Evolutionary conservation across 1,284 basidiomycete species (phyloP).

Genomic region (Athelia sp.): DNA sequence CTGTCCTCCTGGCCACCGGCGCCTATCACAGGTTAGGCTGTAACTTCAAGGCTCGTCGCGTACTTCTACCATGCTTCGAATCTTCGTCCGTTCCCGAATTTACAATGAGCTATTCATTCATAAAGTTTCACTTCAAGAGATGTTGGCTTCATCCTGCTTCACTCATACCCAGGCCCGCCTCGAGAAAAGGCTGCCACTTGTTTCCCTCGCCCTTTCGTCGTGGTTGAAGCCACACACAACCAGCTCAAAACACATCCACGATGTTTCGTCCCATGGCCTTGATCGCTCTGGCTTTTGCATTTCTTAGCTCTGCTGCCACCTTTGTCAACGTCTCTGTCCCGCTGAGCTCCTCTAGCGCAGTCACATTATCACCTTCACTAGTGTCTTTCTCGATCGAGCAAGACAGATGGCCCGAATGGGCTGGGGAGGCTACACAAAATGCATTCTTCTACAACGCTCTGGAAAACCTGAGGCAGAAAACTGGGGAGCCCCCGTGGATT

Average conservation of each 20-base stretch:
- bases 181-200: not conserved
- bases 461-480: conserved; percentile 47
- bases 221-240: not conserved
- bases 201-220: not conserved
- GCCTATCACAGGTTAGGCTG: too few relatives aligned
- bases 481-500: conserved; percentile 51
- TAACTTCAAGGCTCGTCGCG: too few relatives aligned
- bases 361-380: conserved; percentile 36
- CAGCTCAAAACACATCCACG: not conserved
- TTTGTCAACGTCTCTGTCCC: conserved; percentile 8
- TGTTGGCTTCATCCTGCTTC: too few relatives aligned
- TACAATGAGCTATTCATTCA: too few relatives aligned
- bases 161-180: too few relatives aligned
- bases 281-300: not conserved
- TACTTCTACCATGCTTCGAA: not conserved
- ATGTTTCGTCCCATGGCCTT: not conserved
- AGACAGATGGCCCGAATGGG: conserved; percentile 64
- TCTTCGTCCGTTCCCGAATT: too few relatives aligned
- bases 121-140: too few relatives aligned
- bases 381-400: conserved; percentile 67
- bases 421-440: conserved; percentile 43
- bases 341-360: conserved; percentile 17
- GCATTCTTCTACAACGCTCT: conserved; percentile 54
- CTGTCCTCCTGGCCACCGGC: too few relatives aligned
- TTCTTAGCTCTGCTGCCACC: not conserved